These are phyloP conservation scores for Mitragyna speciosa DNA, from an alignment of 257 asterid species.

Conservation along the genomic window DNA sequence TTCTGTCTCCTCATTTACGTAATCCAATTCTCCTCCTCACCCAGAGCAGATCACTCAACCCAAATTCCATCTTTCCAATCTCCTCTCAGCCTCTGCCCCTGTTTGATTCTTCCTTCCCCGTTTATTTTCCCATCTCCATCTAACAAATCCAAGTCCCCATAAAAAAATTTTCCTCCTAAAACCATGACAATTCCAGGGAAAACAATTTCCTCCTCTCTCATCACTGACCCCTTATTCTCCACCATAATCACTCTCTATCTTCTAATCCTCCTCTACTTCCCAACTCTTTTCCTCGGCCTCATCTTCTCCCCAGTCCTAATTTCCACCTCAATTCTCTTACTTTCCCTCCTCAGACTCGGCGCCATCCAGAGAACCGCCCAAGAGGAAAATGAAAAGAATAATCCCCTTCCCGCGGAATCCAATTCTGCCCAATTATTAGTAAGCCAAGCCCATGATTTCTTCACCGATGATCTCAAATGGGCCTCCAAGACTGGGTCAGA, in stretches of 20 bases:
- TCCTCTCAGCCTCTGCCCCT: background rate
- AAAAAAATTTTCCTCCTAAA: background rate
- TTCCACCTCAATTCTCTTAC: conserved; percentile 54
- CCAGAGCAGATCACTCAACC: no score
- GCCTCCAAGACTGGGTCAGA: conserved; percentile 7
- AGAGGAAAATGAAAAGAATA: background rate
- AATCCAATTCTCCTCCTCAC: conserved; percentile 7
- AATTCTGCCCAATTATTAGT: background rate
- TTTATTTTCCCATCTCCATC: background rate
- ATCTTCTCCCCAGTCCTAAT: conserved; percentile 54
- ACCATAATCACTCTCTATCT: conserved; percentile 55
- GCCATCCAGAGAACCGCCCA: conserved; percentile 37
- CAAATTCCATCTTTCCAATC: background rate
- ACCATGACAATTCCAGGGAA: conserved; percentile 9
- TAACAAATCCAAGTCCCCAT: background rate
- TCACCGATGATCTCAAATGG: conserved; percentile 15
- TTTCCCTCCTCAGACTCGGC: conserved; percentile 66
- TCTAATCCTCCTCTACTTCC: conserved; percentile 60
- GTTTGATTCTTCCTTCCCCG: background rate
- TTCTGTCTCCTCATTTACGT: conserved; percentile 1
- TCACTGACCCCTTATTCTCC: conserved; percentile 47
- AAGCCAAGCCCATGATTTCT: background rate
- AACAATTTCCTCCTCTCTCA: conserved; percentile 27
- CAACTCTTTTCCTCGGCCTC: conserved; percentile 29
- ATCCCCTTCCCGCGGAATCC: background rate